A percentile compares a stretch with the other conserved stretches of the same genome.
Conservation (phyloP, 2,329 filamentous ascomycete genomes). For the Talaromyces atroroseus region DNA sequence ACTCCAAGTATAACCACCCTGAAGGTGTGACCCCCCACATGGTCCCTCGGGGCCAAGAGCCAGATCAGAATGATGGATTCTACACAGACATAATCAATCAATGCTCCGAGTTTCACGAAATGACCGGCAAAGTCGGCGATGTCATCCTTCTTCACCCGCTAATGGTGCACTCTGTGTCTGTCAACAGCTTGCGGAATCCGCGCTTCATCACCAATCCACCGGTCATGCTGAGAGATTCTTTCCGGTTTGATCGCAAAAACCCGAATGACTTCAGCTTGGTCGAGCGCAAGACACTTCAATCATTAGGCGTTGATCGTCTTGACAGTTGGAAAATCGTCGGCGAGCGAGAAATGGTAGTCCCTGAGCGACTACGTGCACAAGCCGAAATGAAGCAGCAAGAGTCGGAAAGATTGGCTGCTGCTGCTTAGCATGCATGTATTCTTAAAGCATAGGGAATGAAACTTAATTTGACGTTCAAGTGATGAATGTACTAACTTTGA, state of each 20-base stretch:
- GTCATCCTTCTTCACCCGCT: slow-evolving; percentile 52
- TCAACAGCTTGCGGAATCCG: slow-evolving; percentile 44
- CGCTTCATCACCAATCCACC: slow-evolving; percentile 54
- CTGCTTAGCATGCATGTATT: background rate
- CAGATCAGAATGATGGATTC: slow-evolving; percentile 20
- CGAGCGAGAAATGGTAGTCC: slow-evolving; percentile 42
- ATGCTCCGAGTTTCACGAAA: slow-evolving; percentile 46
- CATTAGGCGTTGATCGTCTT: slow-evolving; percentile 43
- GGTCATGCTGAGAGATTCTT: slow-evolving; percentile 47
- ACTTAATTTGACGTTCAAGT: background rate
- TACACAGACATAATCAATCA: slow-evolving; percentile 38
- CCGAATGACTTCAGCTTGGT: slow-evolving; percentile 45
- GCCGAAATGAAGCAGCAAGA: slow-evolving; percentile 30
- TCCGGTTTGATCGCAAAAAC: slow-evolving; percentile 45
- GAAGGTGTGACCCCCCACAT: slow-evolving; percentile 63
- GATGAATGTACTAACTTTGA: background rate
- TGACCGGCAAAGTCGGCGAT: slow-evolving; percentile 49
- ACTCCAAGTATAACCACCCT: slow-evolving; percentile 50
- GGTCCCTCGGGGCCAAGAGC: slow-evolving; percentile 48
- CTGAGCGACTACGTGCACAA: slow-evolving; percentile 42
- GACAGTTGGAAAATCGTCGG: slow-evolving; percentile 45
- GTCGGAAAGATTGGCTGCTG: slow-evolving; percentile 30
- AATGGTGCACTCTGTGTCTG: slow-evolving; percentile 51
- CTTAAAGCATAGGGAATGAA: background rate
- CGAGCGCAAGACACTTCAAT: slow-evolving; percentile 48